phyloP scores from a whole-genome alignment of 2,329 filamentous ascomycete genomes.

The Tothia fuscella region DNA sequence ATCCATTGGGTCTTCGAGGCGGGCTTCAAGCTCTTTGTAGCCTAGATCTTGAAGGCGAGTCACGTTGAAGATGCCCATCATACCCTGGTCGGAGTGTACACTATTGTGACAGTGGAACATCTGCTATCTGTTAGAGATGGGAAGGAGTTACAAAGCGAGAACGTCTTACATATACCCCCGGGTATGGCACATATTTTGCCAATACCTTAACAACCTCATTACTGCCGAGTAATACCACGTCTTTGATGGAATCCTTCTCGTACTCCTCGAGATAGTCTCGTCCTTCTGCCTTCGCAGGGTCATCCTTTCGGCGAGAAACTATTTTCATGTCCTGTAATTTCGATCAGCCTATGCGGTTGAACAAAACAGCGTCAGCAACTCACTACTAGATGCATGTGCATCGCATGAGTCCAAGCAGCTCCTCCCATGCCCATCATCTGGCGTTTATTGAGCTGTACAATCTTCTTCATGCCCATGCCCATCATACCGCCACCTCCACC shows the following conservation, averaged over 20 bases:
- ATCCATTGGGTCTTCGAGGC: constrained; percentile 9
- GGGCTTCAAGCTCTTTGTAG: constrained; percentile 13
- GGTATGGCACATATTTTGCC: constrained; percentile 4
- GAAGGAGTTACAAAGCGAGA: neutral
- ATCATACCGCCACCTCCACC: constrained; percentile 2
- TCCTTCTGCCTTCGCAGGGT: constrained; percentile 1
- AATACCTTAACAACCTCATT: constrained; percentile 9
- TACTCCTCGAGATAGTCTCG: constrained; percentile 7
- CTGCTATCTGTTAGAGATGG: neutral
- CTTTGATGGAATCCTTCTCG: constrained; percentile 5
- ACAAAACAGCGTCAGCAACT: neutral
- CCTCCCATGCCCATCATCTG: neutral
- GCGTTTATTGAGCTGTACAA: neutral
- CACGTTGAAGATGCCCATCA: constrained; percentile 22
- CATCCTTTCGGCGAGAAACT: constrained; percentile 6
- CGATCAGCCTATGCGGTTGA: neutral
- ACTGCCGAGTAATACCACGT: constrained; percentile 6
- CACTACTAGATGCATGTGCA: constrained; percentile 8
- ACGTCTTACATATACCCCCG: constrained; percentile 4
- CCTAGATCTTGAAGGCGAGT: constrained; percentile 11
- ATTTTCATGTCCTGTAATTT: constrained; percentile 9
- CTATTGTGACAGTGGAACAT: constrained; percentile 20
- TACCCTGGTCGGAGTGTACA: constrained; percentile 22
- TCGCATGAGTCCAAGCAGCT: constrained; percentile 1
- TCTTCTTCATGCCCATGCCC: neutral